Percentiles rank a stretch among this genome's conserved stretches.
Conservation (phyloP, 108 stramenopile genomes). For the Stephanodiscus minutulus region DNA sequence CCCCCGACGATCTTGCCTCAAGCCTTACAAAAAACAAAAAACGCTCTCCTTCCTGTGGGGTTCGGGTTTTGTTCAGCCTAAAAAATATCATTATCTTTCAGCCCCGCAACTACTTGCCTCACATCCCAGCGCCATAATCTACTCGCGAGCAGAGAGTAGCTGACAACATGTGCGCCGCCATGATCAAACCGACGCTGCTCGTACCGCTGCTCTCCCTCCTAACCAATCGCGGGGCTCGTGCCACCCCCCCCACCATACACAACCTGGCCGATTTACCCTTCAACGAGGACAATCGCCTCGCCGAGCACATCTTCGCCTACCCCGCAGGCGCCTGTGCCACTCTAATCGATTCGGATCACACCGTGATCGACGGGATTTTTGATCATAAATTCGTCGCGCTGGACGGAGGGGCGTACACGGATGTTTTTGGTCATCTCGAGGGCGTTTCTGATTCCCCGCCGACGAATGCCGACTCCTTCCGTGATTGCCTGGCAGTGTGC, state of each 20-base stretch:
- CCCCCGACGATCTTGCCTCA: too few species aligned
- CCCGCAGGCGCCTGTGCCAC: slow-evolving; percentile 11
- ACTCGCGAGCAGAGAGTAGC: too few species aligned
- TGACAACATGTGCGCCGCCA: too few species aligned
- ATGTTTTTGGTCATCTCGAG: slow-evolving; percentile 25
- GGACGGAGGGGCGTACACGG: slow-evolving; percentile 22
- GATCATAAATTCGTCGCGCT: slow-evolving; percentile 21
- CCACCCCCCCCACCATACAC: slow-evolving; percentile 4
- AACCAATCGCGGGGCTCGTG: neutral
- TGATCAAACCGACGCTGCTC: slow-evolving; percentile 5
- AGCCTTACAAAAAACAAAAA: too few species aligned
- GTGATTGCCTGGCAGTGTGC: slow-evolving; percentile 41
- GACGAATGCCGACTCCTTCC: neutral
- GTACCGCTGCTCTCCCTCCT: neutral
- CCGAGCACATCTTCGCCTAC: slow-evolving; percentile 35
- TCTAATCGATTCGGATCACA: neutral
- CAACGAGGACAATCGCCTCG: slow-evolving; percentile 31
- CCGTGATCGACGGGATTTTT: slow-evolving; percentile 5
- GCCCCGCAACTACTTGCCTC: too few species aligned
- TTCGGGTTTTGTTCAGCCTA: too few species aligned
- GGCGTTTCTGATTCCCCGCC: slow-evolving; percentile 6
- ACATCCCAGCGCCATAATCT: too few species aligned
- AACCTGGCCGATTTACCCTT: slow-evolving; percentile 23
- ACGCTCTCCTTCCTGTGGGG: too few species aligned
- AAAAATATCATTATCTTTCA: too few species aligned